Conservation (phyloP, 1,139 yeast genomes). For the Scheffersomyces parashehatae region DNA sequence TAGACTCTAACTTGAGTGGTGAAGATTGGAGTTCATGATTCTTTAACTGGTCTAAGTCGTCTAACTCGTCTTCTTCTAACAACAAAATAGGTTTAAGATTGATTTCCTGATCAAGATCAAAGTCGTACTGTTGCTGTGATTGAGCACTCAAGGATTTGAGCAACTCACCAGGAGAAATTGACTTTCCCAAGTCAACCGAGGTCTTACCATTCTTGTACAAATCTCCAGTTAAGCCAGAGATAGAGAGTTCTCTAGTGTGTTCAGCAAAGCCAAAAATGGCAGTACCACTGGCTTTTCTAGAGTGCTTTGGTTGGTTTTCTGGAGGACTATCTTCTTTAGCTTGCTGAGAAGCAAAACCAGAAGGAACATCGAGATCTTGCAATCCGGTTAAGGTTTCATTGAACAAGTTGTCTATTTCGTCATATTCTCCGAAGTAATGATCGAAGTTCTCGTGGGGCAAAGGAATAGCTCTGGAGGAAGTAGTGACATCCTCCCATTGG, state of each 20-base stretch:
- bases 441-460: constrained; percentile 46
- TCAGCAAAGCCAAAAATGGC: constrained; percentile 63
- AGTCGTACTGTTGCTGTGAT: constrained; percentile 13
- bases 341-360: constrained; percentile 12
- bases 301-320: constrained; percentile 23
- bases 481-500: constrained; percentile 30
- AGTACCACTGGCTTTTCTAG: constrained; percentile 54
- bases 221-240: constrained; percentile 38
- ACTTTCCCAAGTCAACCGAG: constrained; percentile 24
- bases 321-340: background rate
- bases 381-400: constrained; percentile 46
- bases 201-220: constrained; percentile 19
- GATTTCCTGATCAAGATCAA: constrained; percentile 13
- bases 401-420: constrained; percentile 43
- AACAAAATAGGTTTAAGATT: constrained; percentile 22
- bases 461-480: constrained; percentile 21
- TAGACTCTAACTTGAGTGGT: constrained; percentile 5
- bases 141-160: constrained; percentile 18
- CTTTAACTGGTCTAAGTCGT: constrained; percentile 15
- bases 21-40: constrained; percentile 10
- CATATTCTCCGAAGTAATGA: constrained; percentile 34
- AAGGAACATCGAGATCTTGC: constrained; percentile 56
- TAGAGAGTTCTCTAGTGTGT: constrained; percentile 53
- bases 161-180: constrained; percentile 40
- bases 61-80: constrained; percentile 32